Percentiles rank a stretch among this genome's conserved stretches.
Conservation (phyloP, 1,284 basidiomycete species). For the Sutorius eximius region DNA sequence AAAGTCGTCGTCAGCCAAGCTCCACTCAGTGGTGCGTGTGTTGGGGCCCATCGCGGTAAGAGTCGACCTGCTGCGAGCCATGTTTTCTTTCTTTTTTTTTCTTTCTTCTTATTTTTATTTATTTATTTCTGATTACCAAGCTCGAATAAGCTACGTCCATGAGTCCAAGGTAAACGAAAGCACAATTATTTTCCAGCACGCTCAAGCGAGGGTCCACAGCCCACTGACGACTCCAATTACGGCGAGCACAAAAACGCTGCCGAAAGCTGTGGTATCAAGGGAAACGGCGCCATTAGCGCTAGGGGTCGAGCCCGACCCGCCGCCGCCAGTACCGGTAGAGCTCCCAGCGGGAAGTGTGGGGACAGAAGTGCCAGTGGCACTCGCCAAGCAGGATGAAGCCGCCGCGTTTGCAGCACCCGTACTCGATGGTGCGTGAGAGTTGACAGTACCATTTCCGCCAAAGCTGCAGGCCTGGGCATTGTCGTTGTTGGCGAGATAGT, state of each 20-base stretch:
- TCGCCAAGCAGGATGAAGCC: slow-evolving; percentile 69
- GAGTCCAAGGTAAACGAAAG: neutral
- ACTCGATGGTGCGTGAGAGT: slow-evolving; percentile 53
- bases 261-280: slow-evolving; percentile 39
- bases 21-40: slow-evolving; percentile 44
- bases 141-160: slow-evolving; percentile 1
- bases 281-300: slow-evolving; percentile 21
- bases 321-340: slow-evolving; percentile 23
- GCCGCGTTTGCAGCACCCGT: slow-evolving; percentile 58
- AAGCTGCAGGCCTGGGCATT: slow-evolving; percentile 70
- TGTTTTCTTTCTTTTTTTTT: neutral
- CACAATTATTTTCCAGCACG: neutral
- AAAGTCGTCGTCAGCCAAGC: slow-evolving; percentile 51
- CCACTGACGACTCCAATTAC: slow-evolving; percentile 43
- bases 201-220: slow-evolving; percentile 45
- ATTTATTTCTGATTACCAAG: neutral
- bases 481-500: slow-evolving; percentile 67
- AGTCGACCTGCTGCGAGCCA: neutral
- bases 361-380: slow-evolving; percentile 67
- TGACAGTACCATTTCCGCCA: slow-evolving; percentile 80
- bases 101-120: slow-evolving; percentile 6
- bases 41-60: slow-evolving; percentile 28
- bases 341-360: slow-evolving; percentile 50
- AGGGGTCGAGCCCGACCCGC: slow-evolving; percentile 26
- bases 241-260: slow-evolving; percentile 44